A percentile compares a stretch with the other conserved stretches of the same genome.
Evolutionary conservation across 805 yeast species (phyloP).

Genomic region (Candida dendrica): DNA sequence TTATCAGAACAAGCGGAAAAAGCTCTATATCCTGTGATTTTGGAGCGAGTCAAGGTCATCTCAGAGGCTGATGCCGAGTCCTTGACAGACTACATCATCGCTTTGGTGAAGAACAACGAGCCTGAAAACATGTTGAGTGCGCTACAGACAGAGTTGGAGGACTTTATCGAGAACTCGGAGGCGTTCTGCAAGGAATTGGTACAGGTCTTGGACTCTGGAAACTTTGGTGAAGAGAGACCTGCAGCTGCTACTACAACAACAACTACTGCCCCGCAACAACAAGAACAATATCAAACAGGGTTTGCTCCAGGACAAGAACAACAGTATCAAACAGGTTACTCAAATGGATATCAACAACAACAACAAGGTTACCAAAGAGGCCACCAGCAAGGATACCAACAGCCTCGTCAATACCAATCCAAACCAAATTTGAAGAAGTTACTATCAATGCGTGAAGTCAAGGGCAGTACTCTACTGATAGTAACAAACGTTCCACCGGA

Average conservation of each 20-base stretch:
- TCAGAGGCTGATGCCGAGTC: slow-evolving; percentile 36
- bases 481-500: slow-evolving; percentile 39
- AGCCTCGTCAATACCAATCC: slow-evolving; percentile 6
- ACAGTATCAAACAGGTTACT: not conserved
- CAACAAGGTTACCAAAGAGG: not conserved
- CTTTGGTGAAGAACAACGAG: slow-evolving; percentile 31
- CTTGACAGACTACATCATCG: slow-evolving; percentile 36
- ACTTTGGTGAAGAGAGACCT: slow-evolving; percentile 2
- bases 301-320: too few relatives aligned
- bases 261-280: too few relatives aligned
- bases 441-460: slow-evolving; percentile 4
- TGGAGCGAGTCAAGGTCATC: slow-evolving; percentile 11
- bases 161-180: slow-evolving; percentile 27
- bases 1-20: slow-evolving; percentile 7
- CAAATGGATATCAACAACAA: not conserved
- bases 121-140: slow-evolving; percentile 24
- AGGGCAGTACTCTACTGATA: slow-evolving; percentile 19
- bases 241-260: too few relatives aligned
- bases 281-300: not conserved
- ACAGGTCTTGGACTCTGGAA: slow-evolving; percentile 11
- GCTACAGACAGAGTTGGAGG: slow-evolving; percentile 29
- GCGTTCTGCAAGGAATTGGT: slow-evolving; percentile 21
- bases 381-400: not conserved
- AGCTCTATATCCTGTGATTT: slow-evolving; percentile 22
- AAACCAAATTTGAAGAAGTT: slow-evolving; percentile 3